Percentiles rank a stretch among this genome's conserved stretches.
Conservation (phyloP, 2,329 filamentous ascomycete species). For the Xylariaceae sp. region DNA sequence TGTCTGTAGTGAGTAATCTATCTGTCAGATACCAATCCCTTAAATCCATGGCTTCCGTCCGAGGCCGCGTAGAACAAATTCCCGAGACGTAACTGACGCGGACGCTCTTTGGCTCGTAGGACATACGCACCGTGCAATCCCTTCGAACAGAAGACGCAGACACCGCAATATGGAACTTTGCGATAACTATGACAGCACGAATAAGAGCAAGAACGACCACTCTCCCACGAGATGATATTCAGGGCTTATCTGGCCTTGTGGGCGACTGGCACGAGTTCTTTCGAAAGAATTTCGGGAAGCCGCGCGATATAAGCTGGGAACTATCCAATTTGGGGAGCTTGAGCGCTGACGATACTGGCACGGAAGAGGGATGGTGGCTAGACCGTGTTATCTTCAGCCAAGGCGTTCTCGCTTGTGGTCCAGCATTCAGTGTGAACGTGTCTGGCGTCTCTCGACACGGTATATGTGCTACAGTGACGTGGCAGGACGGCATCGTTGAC, state of each 20-base stretch:
- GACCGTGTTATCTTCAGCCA: conserved; percentile 49
- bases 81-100: too few relatives aligned
- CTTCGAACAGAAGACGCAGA: neutral
- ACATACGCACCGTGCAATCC: too few relatives aligned
- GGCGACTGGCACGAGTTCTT: conserved; percentile 42
- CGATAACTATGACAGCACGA: conserved; percentile 32
- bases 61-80: too few relatives aligned
- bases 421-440: conserved; percentile 43
- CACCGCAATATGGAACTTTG: conserved; percentile 40
- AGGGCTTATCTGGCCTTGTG: conserved; percentile 40
- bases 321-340: conserved; percentile 49
- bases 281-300: conserved; percentile 38
- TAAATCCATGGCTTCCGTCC: too few relatives aligned
- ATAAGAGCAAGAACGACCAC: conserved; percentile 31
- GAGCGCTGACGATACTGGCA: conserved; percentile 21
- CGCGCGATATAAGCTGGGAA: conserved; percentile 44
- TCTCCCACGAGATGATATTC: conserved; percentile 41
- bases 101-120: too few relatives aligned
- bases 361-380: conserved; percentile 32
- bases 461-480: conserved; percentile 42
- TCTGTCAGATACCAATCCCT: too few relatives aligned
- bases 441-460: conserved; percentile 40
- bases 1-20: too few relatives aligned
- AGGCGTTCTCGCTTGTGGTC: conserved; percentile 40
- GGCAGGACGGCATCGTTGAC: conserved; percentile 44